Base-by-base conservation (phyloP, 441 rosid species). In the Gossypium gossypioides region DNA sequence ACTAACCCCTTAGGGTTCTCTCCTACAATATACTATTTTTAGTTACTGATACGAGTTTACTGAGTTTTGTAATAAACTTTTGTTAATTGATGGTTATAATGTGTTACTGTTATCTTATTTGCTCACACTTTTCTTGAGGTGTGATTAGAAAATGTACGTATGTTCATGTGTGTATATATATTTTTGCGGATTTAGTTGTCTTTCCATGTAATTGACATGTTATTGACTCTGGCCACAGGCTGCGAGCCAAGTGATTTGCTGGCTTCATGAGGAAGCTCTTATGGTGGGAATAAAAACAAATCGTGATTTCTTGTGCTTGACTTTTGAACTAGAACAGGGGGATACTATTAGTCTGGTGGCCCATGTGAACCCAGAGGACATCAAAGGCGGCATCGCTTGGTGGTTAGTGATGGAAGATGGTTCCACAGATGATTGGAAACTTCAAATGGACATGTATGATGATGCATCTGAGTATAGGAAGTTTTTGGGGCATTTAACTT, bases 231-330 rank as follows among this genome's bases (percentile, higher is more conserved):
- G 50, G 73, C 55, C n/a, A 62, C 76, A 90, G 98, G 92, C 88
- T 69, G 96, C 93, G 3, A 89, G 98, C 77, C 97, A 94, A 84
- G 90, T 94, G 6, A 87, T 94, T 72, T 86, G 88, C 16, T 94
- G 98, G 97, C 89, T 94, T 64, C 89, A 91, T 1, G 93, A 90
- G 79, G 96, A 90, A 85, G 97, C 97, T 7, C 87, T 87, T 66
- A 84, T 73, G 48, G 92, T 88, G 15, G 97, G 97, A 69, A 84
- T 87, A 73, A 94, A 91, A 76, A 89, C 86, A 50, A 86, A 80
- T 69, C 69, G 92, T 0, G 96, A 90, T 69, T 92, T 90, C 71
- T 72, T 89, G 57, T 83, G 88, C 67, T 60, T 94, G 81, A 87
- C 96, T 1, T 82, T 94, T 60, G 97, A 94, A 87, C 83, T 92